Percentiles rank a stretch among this genome's conserved stretches.
phyloP scores from a whole-genome alignment of 345 rosid species.

The Eucalyptus curtisii region DNA sequence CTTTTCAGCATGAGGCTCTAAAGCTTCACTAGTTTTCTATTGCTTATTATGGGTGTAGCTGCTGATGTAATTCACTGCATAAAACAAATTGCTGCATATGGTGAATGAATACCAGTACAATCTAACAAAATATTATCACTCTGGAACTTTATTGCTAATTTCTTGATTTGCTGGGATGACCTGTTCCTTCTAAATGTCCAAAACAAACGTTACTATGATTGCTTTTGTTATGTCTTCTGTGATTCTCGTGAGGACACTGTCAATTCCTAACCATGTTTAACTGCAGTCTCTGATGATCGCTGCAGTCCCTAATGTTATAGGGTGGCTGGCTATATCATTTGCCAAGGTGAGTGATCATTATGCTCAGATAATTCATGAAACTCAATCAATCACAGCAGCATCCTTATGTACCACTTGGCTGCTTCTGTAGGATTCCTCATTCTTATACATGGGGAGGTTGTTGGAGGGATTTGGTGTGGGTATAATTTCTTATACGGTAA shows the following conservation, averaged over 20 bases:
- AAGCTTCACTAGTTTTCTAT: neutral
- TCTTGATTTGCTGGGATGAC: neutral
- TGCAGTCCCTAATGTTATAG: conserved; percentile 64
- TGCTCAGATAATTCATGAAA: neutral
- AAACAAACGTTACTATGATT: neutral
- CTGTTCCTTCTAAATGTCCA: neutral
- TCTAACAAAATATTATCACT: neutral
- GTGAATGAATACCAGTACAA: neutral
- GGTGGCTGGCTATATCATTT: conserved; percentile 65
- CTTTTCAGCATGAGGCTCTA: neutral
- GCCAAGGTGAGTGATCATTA: conserved; percentile 35
- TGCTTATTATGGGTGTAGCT: neutral
- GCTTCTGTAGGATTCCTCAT: conserved; percentile 47
- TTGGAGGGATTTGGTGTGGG: conserved; percentile 77
- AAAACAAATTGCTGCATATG: neutral
- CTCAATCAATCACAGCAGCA: neutral
- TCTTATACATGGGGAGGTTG: conserved; percentile 72
- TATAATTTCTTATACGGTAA: conserved; percentile 63
- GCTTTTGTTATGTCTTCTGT: neutral
- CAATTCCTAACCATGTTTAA: conserved; percentile 15
- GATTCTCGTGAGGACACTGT: conserved; percentile 8
- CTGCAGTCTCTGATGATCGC: conserved; percentile 68
- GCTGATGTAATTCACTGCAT: neutral
- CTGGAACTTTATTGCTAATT: neutral
- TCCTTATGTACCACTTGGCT: neutral